Percentiles rank a stretch among this genome's conserved stretches.
Evolutionary conservation across 805 yeast genomes (phyloP).

Genomic region (Diddensiella transvaalensis): DNA sequence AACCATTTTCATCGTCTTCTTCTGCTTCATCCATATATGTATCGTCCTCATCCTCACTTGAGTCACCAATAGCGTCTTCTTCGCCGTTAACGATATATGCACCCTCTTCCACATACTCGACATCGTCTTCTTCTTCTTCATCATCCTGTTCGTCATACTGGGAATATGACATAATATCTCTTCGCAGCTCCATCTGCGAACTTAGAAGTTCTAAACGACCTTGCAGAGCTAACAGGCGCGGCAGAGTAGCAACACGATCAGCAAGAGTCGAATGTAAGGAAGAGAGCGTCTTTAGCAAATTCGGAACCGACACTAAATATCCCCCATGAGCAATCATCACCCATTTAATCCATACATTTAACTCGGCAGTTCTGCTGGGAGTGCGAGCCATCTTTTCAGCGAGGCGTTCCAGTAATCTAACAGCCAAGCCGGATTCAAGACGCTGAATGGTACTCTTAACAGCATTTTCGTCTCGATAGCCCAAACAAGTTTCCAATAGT

Average conservation of each 20-base stretch:
- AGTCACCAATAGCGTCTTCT: constrained; percentile 36
- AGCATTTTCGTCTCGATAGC: constrained; percentile 47
- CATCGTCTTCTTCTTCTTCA: constrained; percentile 32
- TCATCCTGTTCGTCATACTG: constrained; percentile 30
- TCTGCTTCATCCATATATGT: constrained; percentile 37
- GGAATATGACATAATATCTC: constrained; percentile 40
- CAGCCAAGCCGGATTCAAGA: constrained; percentile 44
- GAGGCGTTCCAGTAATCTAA: constrained; percentile 44
- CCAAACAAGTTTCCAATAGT: constrained; percentile 76
- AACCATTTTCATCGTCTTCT: constrained; percentile 33
- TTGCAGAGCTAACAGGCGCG: constrained; percentile 71
- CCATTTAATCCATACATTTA: constrained; percentile 77
- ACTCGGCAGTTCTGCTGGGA: constrained; percentile 50
- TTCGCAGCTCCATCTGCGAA: constrained; percentile 71
- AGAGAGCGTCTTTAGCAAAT: constrained; percentile 53
- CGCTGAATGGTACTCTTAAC: constrained; percentile 54
- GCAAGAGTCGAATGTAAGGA: constrained; percentile 55
- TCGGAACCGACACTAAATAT: constrained; percentile 49
- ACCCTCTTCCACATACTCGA: constrained; percentile 38
- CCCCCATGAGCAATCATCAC: constrained; percentile 67
- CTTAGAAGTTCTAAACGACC: constrained; percentile 78
- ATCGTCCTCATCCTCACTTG: constrained; percentile 44
- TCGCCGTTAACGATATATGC: constrained; percentile 47
- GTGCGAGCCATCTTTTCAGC: constrained; percentile 49
- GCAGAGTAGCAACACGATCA: constrained; percentile 54